Percentiles rank a stretch among this genome's conserved stretches.
These are phyloP conservation scores for Neonectria hederae DNA, from an alignment of 2,329 filamentous ascomycete species.

Conservation along the genomic window DNA sequence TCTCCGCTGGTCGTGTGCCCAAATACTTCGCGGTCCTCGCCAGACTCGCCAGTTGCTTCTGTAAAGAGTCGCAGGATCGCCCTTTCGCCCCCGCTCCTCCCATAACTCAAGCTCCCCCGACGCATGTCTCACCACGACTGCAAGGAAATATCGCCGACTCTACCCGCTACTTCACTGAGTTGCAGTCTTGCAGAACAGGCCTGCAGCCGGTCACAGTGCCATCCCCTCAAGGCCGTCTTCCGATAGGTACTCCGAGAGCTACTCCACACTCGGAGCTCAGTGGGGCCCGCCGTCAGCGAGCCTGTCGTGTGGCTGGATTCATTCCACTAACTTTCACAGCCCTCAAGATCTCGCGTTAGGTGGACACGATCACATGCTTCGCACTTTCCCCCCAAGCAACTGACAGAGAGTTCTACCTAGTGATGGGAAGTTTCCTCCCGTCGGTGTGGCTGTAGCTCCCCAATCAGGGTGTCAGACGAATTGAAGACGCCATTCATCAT, in stretches of 20 bases:
- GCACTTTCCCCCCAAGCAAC: not conserved
- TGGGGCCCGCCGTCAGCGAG: conserved; percentile 27
- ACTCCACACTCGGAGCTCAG: conserved; percentile 33
- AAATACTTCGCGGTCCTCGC: not conserved
- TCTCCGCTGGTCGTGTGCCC: conserved; percentile 32
- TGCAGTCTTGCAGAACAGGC: conserved; percentile 25
- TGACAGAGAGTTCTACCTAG: not conserved
- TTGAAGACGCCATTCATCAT: conserved; percentile 9
- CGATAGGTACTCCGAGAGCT: conserved; percentile 38
- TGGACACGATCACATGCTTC: conserved; percentile 27
- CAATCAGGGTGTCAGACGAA: conserved; percentile 1
- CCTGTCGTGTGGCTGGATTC: conserved; percentile 22
- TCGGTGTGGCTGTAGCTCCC: not conserved
- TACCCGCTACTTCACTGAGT: conserved; percentile 30
- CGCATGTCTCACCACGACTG: not conserved
- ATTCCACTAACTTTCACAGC: conserved; percentile 18
- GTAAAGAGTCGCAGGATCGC: not conserved
- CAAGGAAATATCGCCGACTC: conserved; percentile 28
- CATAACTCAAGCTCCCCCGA: not conserved
- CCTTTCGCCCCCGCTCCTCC: not conserved
- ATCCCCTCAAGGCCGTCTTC: conserved; percentile 36
- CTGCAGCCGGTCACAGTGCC: conserved; percentile 38
- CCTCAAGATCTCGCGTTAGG: conserved; percentile 6
- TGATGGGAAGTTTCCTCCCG: not conserved
- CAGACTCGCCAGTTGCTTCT: conserved; percentile 1